Base-by-base conservation (phyloP, 148 eudicot genomes). In the Rheum nobile region DNA sequence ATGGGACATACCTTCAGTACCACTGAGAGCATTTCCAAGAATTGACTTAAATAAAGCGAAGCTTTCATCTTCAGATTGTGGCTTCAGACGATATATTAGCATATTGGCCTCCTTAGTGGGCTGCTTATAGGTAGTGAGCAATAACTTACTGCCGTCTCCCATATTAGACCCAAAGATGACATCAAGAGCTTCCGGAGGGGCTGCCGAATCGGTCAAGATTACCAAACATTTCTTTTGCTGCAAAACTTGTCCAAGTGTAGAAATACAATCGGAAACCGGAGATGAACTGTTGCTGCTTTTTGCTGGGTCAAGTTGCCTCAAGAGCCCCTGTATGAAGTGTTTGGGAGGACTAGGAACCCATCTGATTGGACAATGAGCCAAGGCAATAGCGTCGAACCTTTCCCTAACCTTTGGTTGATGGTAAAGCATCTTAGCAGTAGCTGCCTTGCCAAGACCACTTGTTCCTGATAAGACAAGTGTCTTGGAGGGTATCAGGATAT, bases 191-290 rank as follows among this genome's bases (percentile, higher is more conserved):
- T 76, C 76, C 11, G 81, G 6, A 54, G 39, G 28, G 1, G 75
- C 78, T 26, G 7, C 84, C 83, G 80, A 70, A 72, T 82, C 84
- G 67, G 80, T 84, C 22, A 86, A 71, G 32, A 83, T 24, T 21
- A 86, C 72, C 79, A 83, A 76, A 71, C 89, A 84, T 67, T 80
- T 86, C 75, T 80, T 84, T 37, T 68, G 77, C 7, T 42, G 32
- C 34, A 59, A 10, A 8, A 59, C 35, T 1, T 26, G 6, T 59
- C 4, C 0, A 59, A 59, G 35, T 55, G 29, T 55, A 6, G 12
- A 55, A 9, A 5, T 55, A 24, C 29, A 24, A 42, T 48, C 55
- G 6, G 22, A 48, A 48, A 17, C 4, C 21, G 17, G 19, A 17
- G 55, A 46, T 46, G 50, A 17, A 17, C 19, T 7, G 6, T 19